Evolutionary conservation across 495 filamentous ascomycete genomes (phyloP).

Genomic region (Copromyces sp.): DNA sequence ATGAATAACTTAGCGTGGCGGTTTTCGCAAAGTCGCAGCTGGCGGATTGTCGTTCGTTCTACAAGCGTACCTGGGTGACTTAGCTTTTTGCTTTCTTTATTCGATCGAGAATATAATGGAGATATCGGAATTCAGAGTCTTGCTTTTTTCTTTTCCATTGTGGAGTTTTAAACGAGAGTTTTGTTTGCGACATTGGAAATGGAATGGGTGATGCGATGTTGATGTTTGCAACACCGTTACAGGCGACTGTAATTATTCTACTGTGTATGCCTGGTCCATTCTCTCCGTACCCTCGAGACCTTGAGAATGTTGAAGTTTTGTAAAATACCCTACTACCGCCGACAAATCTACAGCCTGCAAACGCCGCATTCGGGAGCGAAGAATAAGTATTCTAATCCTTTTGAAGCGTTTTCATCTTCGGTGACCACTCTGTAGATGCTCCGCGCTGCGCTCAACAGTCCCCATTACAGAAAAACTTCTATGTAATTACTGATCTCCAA

Average conservation of each 20-base stretch:
- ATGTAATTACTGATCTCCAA: background rate
- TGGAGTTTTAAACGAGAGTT: background rate
- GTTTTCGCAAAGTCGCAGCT: background rate
- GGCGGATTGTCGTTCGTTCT: background rate
- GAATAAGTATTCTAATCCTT: too few relatives aligned
- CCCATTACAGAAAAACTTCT: background rate
- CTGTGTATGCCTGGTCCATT: background rate
- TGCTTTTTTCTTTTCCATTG: background rate
- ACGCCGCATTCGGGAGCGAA: too few relatives aligned
- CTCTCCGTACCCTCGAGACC: background rate
- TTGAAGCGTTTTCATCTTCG: background rate
- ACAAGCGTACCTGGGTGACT: background rate
- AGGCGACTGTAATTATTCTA: background rate
- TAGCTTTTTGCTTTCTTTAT: background rate
- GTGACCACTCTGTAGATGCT: background rate
- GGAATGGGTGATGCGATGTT: background rate
- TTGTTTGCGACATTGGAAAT: background rate
- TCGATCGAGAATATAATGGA: rapidly evolving
- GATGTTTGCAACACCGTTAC: background rate
- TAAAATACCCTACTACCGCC: too few relatives aligned
- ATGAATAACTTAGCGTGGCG: background rate
- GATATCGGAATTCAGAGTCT: background rate
- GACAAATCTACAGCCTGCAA: too few relatives aligned
- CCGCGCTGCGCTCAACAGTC: background rate
- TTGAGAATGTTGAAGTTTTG: background rate